phyloP scores from a whole-genome alignment of 148 eudicot species.

The Diospyros kaki region DNA sequence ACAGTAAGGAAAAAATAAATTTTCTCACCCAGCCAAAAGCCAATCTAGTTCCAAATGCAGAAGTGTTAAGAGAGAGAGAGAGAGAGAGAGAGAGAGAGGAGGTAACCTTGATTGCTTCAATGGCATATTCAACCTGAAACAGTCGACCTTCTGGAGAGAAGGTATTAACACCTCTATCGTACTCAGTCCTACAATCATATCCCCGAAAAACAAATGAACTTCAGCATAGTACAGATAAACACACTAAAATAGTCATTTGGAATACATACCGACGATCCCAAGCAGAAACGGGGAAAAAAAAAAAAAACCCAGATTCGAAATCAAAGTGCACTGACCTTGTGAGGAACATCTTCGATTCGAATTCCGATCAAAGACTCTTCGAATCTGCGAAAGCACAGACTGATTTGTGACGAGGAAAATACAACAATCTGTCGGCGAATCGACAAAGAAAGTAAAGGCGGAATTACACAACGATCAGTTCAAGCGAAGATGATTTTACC shows the following conservation, averaged over 20 bases:
- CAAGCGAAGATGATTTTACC: no score
- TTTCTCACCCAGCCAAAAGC: no score
- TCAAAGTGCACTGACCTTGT: constrained; percentile 24
- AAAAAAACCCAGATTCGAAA: constrained; percentile 7
- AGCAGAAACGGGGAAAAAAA: background rate
- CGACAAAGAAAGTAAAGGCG: no score
- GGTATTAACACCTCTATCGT: constrained; percentile 57
- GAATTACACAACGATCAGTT: background rate
- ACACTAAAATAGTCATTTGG: background rate
- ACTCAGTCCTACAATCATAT: constrained; percentile 41
- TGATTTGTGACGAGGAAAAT: background rate
- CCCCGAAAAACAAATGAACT: background rate
- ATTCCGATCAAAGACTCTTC: background rate
- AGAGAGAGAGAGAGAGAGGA: background rate
- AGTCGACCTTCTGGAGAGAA: constrained; percentile 62
- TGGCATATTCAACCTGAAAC: constrained; percentile 62
- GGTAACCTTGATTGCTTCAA: constrained; percentile 83
- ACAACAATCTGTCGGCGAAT: background rate
- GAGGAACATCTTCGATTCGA: constrained; percentile 33
- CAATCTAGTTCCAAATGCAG: no score
- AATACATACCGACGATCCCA: background rate
- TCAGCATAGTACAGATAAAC: constrained; percentile 1
- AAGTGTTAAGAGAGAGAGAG: background rate
- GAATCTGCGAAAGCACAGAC: background rate
- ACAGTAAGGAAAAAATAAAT: no score